Evolutionary conservation across 2,329 filamentous ascomycete species (phyloP), one percentile per base, ranked within the genome.

Genomic region (Colletotrichum graminicola): DNA sequence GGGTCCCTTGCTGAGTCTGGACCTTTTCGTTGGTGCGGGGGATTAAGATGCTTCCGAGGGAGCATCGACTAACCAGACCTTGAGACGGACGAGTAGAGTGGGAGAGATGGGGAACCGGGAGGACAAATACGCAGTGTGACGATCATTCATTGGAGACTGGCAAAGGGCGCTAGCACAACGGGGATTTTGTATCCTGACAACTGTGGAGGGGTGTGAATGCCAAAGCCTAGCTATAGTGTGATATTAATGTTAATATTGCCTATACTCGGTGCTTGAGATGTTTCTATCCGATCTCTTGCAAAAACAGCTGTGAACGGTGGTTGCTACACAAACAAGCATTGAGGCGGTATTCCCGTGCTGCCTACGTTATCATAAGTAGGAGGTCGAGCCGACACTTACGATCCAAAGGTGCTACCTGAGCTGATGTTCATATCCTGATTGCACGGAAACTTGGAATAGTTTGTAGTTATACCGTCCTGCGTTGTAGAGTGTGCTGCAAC

Each of bases 11-110:
- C 71, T 34, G 41, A 72, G 71, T 72, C 71, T 73, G 68, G 62
- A 73, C 71, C 68, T 72, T 73, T 73, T 60, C 71, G 71, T 64
- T 63, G 71, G 71, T 73, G 71, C 71, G 71, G 51, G 71, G 71
- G 71, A 73, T 73, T 63, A 57, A 6, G 51, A 43, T 72, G 68
- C 41, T 64, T 49, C 41, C 36, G 11, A n/a, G 26, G 21, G 32
- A 56, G 52, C 67, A 72, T 59, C 77, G 75, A 66, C 74, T 73
- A 78, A 79, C 54, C 71, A 71, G 71, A 71, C 71, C 34, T 29
- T 36, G 36, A 41, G 12, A 23, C 41, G 21, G 54, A 57, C n/a
- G 54, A 41, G 36, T 18, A 12, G 21, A 41, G n/a, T 5, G 14
- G 34, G 32, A 11, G 34, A 29, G 14, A 41, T 8, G 8, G 41